Conservation (phyloP, 768 basidiomycete genomes). For the Russula lepida region DNA sequence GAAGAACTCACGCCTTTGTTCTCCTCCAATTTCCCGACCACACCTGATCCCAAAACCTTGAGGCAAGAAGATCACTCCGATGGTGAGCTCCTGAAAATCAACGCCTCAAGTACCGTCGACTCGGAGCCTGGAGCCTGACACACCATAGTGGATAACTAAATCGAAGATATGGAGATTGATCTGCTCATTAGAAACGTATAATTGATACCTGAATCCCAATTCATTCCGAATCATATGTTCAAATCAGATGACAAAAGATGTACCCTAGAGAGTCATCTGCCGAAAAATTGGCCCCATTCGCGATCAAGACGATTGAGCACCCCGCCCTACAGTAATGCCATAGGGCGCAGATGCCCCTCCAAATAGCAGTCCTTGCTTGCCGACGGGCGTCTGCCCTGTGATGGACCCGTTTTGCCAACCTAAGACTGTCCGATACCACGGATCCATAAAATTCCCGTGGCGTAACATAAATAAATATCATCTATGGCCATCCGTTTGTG, state of each 20-base stretch:
- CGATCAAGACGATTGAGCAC: background rate
- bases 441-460: background rate
- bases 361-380: background rate
- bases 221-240: background rate
- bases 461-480: background rate
- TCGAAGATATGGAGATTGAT: background rate
- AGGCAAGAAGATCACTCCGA: background rate
- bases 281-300: too few species aligned
- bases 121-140: too few species aligned
- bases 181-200: background rate
- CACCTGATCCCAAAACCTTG: background rate
- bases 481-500: background rate
- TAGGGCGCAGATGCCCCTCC: background rate
- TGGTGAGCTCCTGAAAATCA: background rate
- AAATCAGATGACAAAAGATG: too few species aligned
- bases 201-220: background rate
- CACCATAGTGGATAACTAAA: background rate
- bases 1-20: conserved; percentile 6
- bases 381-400: background rate
- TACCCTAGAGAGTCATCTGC: too few species aligned
- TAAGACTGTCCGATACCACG: background rate
- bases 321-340: background rate
- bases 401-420: too few species aligned
- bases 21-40: conserved; percentile 6
- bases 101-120: background rate